phyloP scores from a whole-genome alignment of 371 early-diverging fungal genomes.

The Circinella umbellata region DNA sequence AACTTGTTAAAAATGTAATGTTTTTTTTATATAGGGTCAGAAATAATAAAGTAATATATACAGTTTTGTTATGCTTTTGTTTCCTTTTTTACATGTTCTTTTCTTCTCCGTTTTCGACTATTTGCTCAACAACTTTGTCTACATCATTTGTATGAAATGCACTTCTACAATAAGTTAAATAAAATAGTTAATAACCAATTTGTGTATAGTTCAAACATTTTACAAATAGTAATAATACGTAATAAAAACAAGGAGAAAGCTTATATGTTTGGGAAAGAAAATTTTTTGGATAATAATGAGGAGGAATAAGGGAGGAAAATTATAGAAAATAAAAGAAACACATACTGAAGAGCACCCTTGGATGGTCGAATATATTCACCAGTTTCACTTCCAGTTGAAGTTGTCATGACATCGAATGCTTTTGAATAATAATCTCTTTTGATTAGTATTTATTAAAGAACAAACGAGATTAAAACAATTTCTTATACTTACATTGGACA shows the following conservation, averaged over 20 bases:
- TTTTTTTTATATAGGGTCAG: neutral
- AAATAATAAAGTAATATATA: neutral
- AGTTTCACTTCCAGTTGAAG: slow-evolving; percentile 23
- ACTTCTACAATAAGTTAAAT: slow-evolving; percentile 18
- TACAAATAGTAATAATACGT: too few relatives aligned
- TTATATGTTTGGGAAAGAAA: neutral
- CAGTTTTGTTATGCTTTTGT: neutral
- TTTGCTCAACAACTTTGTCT: slow-evolving; percentile 28
- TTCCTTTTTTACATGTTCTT: slow-evolving; percentile 26
- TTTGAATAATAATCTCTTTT: neutral
- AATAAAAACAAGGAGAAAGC: neutral
- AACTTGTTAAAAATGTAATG: too few relatives aligned
- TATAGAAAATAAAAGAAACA: neutral
- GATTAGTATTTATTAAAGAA: neutral
- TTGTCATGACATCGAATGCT: slow-evolving; percentile 35
- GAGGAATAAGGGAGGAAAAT: too few relatives aligned
- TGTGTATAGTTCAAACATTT: neutral
- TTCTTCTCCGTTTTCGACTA: slow-evolving; percentile 24
- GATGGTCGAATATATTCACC: slow-evolving; percentile 30
- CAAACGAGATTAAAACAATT: neutral
- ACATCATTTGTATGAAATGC: slow-evolving; percentile 27
- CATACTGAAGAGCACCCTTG: slow-evolving; percentile 30
- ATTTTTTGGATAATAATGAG: neutral
- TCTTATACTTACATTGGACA: slow-evolving; percentile 35
- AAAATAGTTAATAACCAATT: too few relatives aligned